phyloP scores from a whole-genome alignment of 2,329 filamentous ascomycete genomes.

The Xylaria multiplex region DNA sequence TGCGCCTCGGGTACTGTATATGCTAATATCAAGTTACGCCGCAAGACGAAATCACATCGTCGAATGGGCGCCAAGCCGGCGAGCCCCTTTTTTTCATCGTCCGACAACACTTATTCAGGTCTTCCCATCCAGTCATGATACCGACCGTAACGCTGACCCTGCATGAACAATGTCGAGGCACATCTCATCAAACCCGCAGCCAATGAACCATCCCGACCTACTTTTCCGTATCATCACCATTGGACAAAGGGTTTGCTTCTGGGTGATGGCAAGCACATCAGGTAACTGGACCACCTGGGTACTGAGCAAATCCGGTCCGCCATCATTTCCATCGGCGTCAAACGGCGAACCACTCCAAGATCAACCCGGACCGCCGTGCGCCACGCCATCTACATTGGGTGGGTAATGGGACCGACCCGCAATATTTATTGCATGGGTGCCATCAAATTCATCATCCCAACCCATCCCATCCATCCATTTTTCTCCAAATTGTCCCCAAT shows the following conservation, averaged over 20 bases:
- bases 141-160: constrained; percentile 28
- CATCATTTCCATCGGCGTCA: no score
- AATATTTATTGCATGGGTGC: constrained; percentile 9
- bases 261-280: neutral
- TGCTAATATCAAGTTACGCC: constrained; percentile 2
- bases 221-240: constrained; percentile 21
- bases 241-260: constrained; percentile 17
- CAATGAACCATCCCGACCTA: constrained; percentile 30
- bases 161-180: constrained; percentile 36
- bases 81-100: constrained; percentile 29
- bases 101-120: constrained; percentile 18
- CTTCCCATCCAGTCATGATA: constrained; percentile 26
- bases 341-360: neutral
- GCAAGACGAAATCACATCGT: constrained; percentile 3
- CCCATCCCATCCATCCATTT: neutral
- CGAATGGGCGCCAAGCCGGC: constrained; percentile 29
- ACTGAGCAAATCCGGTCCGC: no score
- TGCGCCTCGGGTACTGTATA: neutral
- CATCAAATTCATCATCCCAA: neutral
- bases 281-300: no score
- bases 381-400: neutral
- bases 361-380: constrained; percentile 4
- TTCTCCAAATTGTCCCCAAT: constrained; percentile 22
- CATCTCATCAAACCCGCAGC: constrained; percentile 38
- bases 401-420: neutral